phyloP scores from a whole-genome alignment of 768 basidiomycete genomes.

The Russula brevipes region DNA sequence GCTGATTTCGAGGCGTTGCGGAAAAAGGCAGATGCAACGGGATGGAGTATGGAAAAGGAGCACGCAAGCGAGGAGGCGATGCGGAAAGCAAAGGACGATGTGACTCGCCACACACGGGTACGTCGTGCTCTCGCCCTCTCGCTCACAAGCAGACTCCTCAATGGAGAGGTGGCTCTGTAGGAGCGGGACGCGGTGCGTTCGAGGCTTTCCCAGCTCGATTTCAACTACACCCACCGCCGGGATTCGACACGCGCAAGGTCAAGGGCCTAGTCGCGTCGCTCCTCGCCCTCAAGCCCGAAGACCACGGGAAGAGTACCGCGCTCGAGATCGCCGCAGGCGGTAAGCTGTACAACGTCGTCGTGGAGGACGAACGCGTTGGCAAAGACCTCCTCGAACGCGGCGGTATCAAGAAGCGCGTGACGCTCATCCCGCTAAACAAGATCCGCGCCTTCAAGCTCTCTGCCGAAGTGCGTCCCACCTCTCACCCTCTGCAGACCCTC shows the following conservation, averaged over 20 bases:
- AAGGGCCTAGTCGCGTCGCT: conserved; percentile 90
- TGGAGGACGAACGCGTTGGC: conserved; percentile 85
- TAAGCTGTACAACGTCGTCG: conserved; percentile 89
- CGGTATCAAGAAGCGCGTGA: conserved; percentile 78
- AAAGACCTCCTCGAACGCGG: conserved; percentile 77
- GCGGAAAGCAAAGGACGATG: conserved; percentile 47
- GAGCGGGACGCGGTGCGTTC: conserved; percentile 63
- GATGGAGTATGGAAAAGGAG: conserved; percentile 77
- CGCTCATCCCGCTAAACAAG: conserved; percentile 91
- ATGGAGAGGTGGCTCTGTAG: conserved; percentile 34
- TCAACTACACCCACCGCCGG: conserved; percentile 78
- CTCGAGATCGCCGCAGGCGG: conserved; percentile 89
- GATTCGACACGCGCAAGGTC: conserved; percentile 81
- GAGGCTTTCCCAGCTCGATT: conserved; percentile 66
- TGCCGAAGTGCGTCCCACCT: conserved; percentile 39
- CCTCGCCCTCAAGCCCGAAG: conserved; percentile 62
- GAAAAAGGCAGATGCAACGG: conserved; percentile 50
- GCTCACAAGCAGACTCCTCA: conserved; percentile 1
- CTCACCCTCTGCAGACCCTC: not conserved
- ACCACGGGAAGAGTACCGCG: conserved; percentile 80
- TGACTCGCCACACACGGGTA: conserved; percentile 62
- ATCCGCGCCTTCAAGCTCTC: conserved; percentile 60
- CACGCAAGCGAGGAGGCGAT: conserved; percentile 47
- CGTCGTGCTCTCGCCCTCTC: conserved; percentile 13
- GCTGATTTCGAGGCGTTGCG: conserved; percentile 53